Evolutionary conservation across 352 stramenopile genomes (phyloP).

Genomic region (Phytophthora tentaculata): DNA sequence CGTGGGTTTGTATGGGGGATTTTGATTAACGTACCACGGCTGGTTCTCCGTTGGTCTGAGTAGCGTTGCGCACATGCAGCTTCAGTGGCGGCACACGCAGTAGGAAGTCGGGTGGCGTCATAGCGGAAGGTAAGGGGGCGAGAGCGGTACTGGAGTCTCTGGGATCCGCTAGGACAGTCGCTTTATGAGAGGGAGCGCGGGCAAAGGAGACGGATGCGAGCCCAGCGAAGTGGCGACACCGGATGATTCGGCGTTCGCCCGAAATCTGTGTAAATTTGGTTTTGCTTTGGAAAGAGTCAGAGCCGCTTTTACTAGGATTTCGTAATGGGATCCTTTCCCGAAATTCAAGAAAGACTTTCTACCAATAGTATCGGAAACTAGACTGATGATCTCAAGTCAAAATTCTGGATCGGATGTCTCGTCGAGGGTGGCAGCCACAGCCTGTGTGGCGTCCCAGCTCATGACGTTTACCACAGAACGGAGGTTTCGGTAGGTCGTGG

Average conservation of each 20-base stretch:
- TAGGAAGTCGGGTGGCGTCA: conserved; percentile 52
- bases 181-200: conserved; percentile 15
- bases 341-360: neutral
- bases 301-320: conserved; percentile 6
- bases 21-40: conserved; percentile 52
- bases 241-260: conserved; percentile 19
- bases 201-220: conserved; percentile 5
- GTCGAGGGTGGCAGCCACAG: neutral
- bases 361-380: no score
- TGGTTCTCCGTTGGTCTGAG: conserved; percentile 56
- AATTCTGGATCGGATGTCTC: neutral
- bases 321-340: neutral
- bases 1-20: neutral
- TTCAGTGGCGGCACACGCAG: conserved; percentile 60
- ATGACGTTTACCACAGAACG: conserved; percentile 1
- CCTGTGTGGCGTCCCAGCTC: neutral
- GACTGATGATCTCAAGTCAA: no score
- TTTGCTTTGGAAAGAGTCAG: conserved; percentile 26
- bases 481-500: neutral
- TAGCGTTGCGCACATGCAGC: conserved; percentile 65
- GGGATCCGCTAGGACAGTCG: conserved; percentile 22
- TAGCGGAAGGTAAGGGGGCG: conserved; percentile 2
- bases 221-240: conserved; percentile 19
- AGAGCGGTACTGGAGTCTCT: neutral
- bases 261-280: neutral